Conservation (phyloP, 768 basidiomycete species). For the Russula dissimulans region DNA sequence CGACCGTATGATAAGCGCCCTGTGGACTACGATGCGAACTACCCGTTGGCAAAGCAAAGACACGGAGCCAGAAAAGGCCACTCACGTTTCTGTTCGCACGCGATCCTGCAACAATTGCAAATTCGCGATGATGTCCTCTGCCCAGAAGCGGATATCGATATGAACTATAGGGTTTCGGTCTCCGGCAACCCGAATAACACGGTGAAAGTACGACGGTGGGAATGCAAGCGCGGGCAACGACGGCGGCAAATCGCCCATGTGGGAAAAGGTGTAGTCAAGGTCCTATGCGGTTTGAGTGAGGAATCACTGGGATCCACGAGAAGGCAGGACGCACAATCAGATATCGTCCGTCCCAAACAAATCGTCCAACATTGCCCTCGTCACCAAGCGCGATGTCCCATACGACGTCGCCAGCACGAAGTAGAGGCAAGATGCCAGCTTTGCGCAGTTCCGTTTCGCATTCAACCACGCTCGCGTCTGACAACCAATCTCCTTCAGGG, state of each 20-base stretch:
- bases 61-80: conserved; percentile 13
- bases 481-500: conserved; percentile 80
- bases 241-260: conserved; percentile 66
- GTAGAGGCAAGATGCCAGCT: conserved; percentile 50
- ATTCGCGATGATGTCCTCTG: conserved; percentile 62
- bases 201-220: conserved; percentile 84
- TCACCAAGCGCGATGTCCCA: conserved; percentile 85
- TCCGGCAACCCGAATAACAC: conserved; percentile 54
- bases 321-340: conserved; percentile 54
- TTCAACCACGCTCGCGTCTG: conserved; percentile 69
- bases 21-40: conserved; percentile 47
- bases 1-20: conserved; percentile 68
- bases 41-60: conserved; percentile 9
- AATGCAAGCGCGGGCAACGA: conserved; percentile 76
- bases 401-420: conserved; percentile 72
- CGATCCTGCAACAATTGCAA: conserved; percentile 72
- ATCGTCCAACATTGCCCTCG: conserved; percentile 73
- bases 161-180: conserved; percentile 45
- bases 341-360: conserved; percentile 87
- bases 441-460: conserved; percentile 74
- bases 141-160: conserved; percentile 72
- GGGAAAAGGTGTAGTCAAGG: conserved; percentile 74
- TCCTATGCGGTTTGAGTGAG: conserved; percentile 39
- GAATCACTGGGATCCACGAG: not conserved
- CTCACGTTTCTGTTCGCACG: conserved; percentile 73